Evolutionary conservation across 345 rosid species (phyloP).

Genomic region (Geranium rotundifolium): DNA sequence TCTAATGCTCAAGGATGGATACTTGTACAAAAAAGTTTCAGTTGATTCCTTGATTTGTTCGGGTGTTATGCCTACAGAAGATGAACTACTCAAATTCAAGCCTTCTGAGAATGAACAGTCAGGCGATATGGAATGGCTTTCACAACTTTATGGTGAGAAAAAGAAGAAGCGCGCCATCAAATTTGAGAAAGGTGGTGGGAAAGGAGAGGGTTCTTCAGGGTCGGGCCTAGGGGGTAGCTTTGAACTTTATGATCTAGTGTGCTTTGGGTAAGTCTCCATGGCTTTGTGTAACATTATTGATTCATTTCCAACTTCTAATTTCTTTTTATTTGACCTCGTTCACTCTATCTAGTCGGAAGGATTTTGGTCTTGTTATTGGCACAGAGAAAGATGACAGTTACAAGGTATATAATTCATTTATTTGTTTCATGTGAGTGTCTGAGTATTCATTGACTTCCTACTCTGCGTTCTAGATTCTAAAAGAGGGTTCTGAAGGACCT

Average conservation of each 20-base stretch:
- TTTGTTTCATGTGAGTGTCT: not conserved
- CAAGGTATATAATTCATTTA: constrained; percentile 39
- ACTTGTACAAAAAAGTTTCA: constrained; percentile 61
- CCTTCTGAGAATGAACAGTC: constrained; percentile 51
- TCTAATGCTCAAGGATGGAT: constrained; percentile 86
- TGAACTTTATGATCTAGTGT: constrained; percentile 57
- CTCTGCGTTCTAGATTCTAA: constrained; percentile 48
- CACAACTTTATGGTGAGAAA: constrained; percentile 71
- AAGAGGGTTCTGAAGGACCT: constrained; percentile 61
- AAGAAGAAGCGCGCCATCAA: constrained; percentile 39
- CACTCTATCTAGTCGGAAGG: constrained; percentile 58
- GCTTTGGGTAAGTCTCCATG: constrained; percentile 51
- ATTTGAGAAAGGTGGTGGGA: constrained; percentile 43
- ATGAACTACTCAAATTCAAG: constrained; percentile 69
- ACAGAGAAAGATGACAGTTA: constrained; percentile 74
- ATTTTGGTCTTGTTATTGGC: constrained; percentile 75
- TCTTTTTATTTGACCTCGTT: not conserved
- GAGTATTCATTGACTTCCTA: constrained; percentile 14
- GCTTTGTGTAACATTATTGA: constrained; percentile 9
- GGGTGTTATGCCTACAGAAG: constrained; percentile 63
- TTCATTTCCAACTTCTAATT: constrained; percentile 2
- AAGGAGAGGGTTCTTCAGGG: constrained; percentile 61
- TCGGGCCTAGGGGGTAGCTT: constrained; percentile 30
- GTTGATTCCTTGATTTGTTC: constrained; percentile 59
- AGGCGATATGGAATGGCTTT: constrained; percentile 73